Base-by-base conservation (phyloP, 306 rosid genomes). In the Prunus mira region DNA sequence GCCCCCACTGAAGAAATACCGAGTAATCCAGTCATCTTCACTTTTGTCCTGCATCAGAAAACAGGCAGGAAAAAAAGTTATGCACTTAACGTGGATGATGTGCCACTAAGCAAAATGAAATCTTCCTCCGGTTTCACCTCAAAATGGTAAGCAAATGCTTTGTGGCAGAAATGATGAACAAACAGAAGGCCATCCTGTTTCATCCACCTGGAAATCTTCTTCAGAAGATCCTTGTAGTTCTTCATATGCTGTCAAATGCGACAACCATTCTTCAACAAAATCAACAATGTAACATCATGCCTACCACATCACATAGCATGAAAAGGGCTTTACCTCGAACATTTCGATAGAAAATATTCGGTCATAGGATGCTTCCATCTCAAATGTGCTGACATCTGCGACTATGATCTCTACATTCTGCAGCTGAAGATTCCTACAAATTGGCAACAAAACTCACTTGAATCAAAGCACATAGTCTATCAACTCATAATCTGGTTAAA, bases 21-120 rank as follows among this genome's bases (percentile, higher is more conserved):
- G 80, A 17, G 98, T 90, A 63, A 95, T 90, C 97, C 97, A 90
- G 67, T 95, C 98, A 67, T 95, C 98, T 24, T 92, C 98, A 78
- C 76, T 89, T 71, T 80, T 76, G 77, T 92, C 97, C 98, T 95
- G 56, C 76, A 75, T 64, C 76, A 46, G 71, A 76, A 19, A 56
- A 38, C 7, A 38, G 43, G 43, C 57, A 30, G 63, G 65, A 50
- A 41, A 51, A 32, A 67, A 45, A 46, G 30, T 12, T 25, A 25
- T 25, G 25, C 65, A 24, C 52, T 10, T 2, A 47, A 47, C 24
- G 65, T 52, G 49, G 22, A 52, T 0, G 51, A 75, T 25, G 25
- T 17, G 52, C 50, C n/a, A 7, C 41, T 32, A 24, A 67, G 28
- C 57, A 22, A 15, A 46, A 27, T 30, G 14, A 64, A 54, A 79